Conservation (phyloP, 1,139 yeast species). For the Taphrina betulina region DNA sequence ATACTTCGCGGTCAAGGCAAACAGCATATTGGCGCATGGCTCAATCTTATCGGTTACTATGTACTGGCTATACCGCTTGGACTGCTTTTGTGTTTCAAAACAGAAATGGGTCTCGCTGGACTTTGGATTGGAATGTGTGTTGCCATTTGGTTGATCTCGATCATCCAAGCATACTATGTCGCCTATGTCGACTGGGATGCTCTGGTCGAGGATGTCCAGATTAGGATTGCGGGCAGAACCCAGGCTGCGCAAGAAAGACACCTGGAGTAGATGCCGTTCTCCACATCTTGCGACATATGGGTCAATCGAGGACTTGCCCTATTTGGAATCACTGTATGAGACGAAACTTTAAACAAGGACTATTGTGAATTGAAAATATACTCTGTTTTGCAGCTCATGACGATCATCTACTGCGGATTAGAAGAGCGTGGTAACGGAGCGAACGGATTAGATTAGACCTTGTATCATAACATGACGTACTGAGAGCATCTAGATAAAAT, state of each 20-base stretch:
- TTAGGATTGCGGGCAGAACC: slow-evolving; percentile 13
- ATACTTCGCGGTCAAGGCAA: slow-evolving; percentile 80
- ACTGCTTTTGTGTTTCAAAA: slow-evolving; percentile 57
- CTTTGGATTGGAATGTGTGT: slow-evolving; percentile 82
- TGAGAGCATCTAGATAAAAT: too few relatives aligned
- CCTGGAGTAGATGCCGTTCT: too few relatives aligned
- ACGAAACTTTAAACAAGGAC: too few relatives aligned
- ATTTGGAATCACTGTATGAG: too few relatives aligned
- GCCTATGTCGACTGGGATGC: slow-evolving; percentile 57
- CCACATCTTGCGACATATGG: too few relatives aligned
- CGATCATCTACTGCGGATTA: too few relatives aligned
- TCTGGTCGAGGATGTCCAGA: slow-evolving; percentile 51
- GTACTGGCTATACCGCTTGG: slow-evolving; percentile 69
- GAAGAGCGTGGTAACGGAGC: too few relatives aligned
- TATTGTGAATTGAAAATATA: too few relatives aligned
- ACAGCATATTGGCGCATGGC: slow-evolving; percentile 75
- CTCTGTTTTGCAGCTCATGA: too few relatives aligned
- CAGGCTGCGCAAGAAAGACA: slow-evolving; percentile 16
- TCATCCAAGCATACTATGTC: slow-evolving; percentile 55
- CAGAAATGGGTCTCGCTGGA: slow-evolving; percentile 59
- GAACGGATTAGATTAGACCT: too few relatives aligned
- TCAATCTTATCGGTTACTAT: slow-evolving; percentile 73
- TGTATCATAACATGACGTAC: too few relatives aligned
- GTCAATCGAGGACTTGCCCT: too few relatives aligned
- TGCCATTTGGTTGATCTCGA: slow-evolving; percentile 51